Evolutionary conservation across 2,329 filamentous ascomycete genomes (phyloP).

Genomic region (Cladosporium sp.): DNA sequence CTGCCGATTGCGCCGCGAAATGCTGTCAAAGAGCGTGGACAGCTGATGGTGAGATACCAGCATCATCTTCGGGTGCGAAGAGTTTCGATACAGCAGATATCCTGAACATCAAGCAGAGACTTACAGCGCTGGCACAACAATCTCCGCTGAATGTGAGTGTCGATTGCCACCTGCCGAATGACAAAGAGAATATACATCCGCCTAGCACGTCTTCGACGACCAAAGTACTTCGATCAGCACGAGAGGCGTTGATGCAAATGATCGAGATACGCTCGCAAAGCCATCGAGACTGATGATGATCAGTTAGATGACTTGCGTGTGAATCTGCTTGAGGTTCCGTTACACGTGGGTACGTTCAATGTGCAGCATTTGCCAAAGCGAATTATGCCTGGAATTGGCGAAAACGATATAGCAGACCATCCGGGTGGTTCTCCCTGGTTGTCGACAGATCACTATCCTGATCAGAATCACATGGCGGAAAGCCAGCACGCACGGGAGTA

Average conservation of each 20-base stretch:
- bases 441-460: too few relatives aligned
- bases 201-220: neutral
- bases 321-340: too few relatives aligned
- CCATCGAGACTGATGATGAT: too few relatives aligned
- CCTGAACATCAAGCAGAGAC: constrained; percentile 1
- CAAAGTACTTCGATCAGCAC: neutral
- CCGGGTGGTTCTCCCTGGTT: too few relatives aligned
- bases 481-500: too few relatives aligned
- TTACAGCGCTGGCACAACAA: neutral
- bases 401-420: too few relatives aligned
- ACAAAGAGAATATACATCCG: neutral
- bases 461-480: too few relatives aligned
- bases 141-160: neutral
- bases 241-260: neutral
- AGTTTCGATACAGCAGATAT: constrained; percentile 9
- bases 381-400: too few relatives aligned
- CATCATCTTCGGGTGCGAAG: neutral
- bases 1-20: neutral
- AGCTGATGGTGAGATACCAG: neutral
- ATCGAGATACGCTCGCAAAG: neutral
- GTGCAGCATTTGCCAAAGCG: too few relatives aligned
- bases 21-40: neutral
- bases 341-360: too few relatives aligned
- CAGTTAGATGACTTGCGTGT: too few relatives aligned
- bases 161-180: neutral